Base-by-base conservation (phyloP, 2,329 filamentous ascomycete genomes). In the Chalaropsis ovoidea region DNA sequence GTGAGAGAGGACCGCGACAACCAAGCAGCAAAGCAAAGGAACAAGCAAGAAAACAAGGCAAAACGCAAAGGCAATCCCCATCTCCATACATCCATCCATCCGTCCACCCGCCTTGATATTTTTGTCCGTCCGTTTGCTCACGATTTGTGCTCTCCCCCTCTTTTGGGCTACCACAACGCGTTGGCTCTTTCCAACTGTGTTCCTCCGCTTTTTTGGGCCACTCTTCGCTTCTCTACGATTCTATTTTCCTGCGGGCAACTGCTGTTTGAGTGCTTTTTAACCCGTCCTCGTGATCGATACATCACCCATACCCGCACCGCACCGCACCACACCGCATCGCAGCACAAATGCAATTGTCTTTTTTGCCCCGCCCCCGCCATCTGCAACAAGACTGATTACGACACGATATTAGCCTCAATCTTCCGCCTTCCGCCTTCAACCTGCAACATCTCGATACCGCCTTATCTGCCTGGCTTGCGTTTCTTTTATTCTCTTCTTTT, bases 301-400 rank as follows among this genome's bases (percentile, higher is more conserved):
- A 58, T 58, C 54, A 58, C 54, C 27, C 52, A 22, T 22, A 31
- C 22, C 11, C 27, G 52, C 22, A 27, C 11, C 24, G 22, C 15
- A 54, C 11, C 27, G 52, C 52, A 31, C 52, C 27, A 22, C 52
- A 56, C 8, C 54, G 31, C 43, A 47, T 10, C 43, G n/a, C 43
- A 47, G 15, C 15, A 58, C 54, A 19, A 35, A 58, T 27, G 54
- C 27, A 58, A 39, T 35, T 47, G 22, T 35, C 27, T 17, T 42
- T 56, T 43, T 62, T 64, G 65, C 62, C 62, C 64, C 67, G 61
- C 61, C 64, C 67, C 63, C 60, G 63, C 63, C 49, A 65, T 64
- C 60, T 63, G 65, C 54, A 58, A n/a, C 31, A 39, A 35, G 54
- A 39, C 62, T 52, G 43, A 42, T 61, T 24, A 58, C 54, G 27